Evolutionary conservation across 129 eudicot genomes (phyloP).

Genomic region (Tanacetum coccineum): DNA sequence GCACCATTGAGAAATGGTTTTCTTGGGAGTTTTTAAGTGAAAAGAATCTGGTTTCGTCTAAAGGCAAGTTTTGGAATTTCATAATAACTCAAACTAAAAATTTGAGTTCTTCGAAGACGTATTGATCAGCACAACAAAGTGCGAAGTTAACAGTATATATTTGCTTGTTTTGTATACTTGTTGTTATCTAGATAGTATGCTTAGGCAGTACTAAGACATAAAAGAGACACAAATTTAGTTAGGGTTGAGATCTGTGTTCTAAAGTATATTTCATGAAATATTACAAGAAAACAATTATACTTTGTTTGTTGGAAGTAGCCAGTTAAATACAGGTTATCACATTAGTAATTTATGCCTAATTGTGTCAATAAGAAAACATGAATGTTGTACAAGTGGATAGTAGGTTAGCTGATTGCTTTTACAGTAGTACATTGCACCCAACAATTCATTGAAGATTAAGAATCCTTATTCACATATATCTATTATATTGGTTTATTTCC

Average conservation of each 20-base stretch:
- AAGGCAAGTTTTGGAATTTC: conserved; percentile 88
- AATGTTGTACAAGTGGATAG: too few species aligned
- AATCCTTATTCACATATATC: too few species aligned
- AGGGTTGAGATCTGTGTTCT: conserved; percentile 16
- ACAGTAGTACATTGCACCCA: too few species aligned
- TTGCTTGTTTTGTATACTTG: background rate
- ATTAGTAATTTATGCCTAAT: too few species aligned
- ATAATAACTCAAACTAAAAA: conserved; percentile 27
- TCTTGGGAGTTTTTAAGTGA: conserved; percentile 90
- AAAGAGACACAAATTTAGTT: conserved; percentile 17
- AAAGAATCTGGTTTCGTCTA: conserved; percentile 74
- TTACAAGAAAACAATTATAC: conserved; percentile 21
- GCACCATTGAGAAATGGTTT: conserved; percentile 88
- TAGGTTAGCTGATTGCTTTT: too few species aligned
- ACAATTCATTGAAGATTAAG: too few species aligned
- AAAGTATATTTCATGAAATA: conserved; percentile 11
- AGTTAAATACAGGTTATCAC: background rate
- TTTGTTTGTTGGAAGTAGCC: background rate
- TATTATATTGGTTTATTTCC: too few species aligned
- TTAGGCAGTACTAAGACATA: conserved; percentile 16
- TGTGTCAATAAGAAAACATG: too few species aligned
- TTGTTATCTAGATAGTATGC: background rate
- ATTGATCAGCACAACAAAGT: background rate
- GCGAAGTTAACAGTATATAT: background rate
- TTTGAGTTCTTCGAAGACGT: conserved; percentile 16